Percentiles rank a stretch among this genome's conserved stretches.
phyloP scores from a whole-genome alignment of 139 green algal species.

The Chlamydomonas incerta region DNA sequence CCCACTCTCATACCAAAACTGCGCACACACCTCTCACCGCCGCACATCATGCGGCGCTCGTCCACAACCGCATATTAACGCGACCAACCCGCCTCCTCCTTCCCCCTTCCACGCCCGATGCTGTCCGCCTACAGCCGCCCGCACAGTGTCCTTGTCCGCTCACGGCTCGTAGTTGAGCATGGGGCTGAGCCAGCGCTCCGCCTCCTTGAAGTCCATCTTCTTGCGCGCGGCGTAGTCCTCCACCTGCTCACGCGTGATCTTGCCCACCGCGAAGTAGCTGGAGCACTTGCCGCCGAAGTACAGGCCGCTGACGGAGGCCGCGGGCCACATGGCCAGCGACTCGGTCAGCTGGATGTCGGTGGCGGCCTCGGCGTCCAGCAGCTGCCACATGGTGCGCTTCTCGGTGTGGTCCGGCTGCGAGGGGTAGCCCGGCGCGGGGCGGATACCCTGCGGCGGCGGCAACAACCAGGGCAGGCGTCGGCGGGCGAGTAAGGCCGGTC shows the following conservation, averaged over 20 bases:
- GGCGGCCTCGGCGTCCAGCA: slow-evolving; percentile 86
- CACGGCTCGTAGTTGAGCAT: slow-evolving; percentile 95
- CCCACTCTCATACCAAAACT: too few species aligned
- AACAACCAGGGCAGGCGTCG: too few species aligned
- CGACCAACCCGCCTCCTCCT: too few species aligned
- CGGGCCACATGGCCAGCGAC: slow-evolving; percentile 96
- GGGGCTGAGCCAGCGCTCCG: slow-evolving; percentile 89
- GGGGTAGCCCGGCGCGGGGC: slow-evolving; percentile 97
- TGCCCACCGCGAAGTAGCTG: slow-evolving; percentile 98
- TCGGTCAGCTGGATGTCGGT: slow-evolving; percentile 94
- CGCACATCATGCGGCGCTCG: too few species aligned
- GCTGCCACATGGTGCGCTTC: slow-evolving; percentile 97
- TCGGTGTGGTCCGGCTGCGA: slow-evolving; percentile 98
- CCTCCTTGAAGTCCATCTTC: slow-evolving; percentile 84
- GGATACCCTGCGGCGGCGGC: slow-evolving; percentile 91
- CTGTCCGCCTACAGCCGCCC: background rate
- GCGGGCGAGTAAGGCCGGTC: background rate
- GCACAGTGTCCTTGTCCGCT: background rate
- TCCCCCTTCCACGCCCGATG: background rate
- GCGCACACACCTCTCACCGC: too few species aligned
- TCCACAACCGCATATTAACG: too few species aligned
- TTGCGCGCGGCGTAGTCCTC: slow-evolving; percentile 93
- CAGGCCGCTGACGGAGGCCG: slow-evolving; percentile 93
- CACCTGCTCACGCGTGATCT: slow-evolving; percentile 96
- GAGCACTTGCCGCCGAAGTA: slow-evolving; percentile 90